Base-by-base conservation (phyloP, 257 asterid genomes). In the Nicotiana benthamiana region DNA sequence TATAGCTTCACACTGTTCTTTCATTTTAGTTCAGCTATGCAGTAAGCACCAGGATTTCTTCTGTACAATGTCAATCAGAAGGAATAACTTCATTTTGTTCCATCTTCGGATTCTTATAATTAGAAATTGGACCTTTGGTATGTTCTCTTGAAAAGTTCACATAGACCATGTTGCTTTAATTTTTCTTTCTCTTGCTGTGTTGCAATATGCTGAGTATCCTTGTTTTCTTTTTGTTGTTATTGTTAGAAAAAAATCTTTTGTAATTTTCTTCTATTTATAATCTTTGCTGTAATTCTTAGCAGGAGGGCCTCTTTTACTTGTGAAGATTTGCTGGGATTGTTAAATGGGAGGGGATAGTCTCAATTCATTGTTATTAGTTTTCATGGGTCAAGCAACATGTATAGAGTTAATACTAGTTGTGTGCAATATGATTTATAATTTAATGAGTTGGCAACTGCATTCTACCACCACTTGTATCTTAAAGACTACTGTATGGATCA, bases 311-410 rank as follows among this genome's bases (percentile, higher is more conserved):
- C 43, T 48, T 72, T 74, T 48, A 22, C 78, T 26, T 48, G 1
- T 74, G 78, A 46, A 72, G 8, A 46, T 34, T 46, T 43, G 1
- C 20, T 46, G 43, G 43, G 43, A 74, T 24, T 48, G 78, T 46
- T 74, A 7, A 13, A 16, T 74, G 61, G 79, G 79, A 4, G 4
- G 40, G 2, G 16, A 74, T 26, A 22, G 43, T 74, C 78, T 74
- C 43, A 46, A 74, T 74, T 61, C 78, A 48, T 74, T 74, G 61
- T 48, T 46, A 74, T 15, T 74, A 74, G 61, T 74, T 74, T 74
- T 48, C 78, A 43, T 43, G 60, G 59, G 18, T 9, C 16, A 46
- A 72, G 57, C 77, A 70, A 72, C 40, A 48, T 48, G 61, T 74
- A 48, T 15, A 48, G 43, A 24, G 22, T 46, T 72, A 6, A 13